Conservation (phyloP, 2,329 filamentous ascomycete species). For the Ceratocystis huliohia region DNA sequence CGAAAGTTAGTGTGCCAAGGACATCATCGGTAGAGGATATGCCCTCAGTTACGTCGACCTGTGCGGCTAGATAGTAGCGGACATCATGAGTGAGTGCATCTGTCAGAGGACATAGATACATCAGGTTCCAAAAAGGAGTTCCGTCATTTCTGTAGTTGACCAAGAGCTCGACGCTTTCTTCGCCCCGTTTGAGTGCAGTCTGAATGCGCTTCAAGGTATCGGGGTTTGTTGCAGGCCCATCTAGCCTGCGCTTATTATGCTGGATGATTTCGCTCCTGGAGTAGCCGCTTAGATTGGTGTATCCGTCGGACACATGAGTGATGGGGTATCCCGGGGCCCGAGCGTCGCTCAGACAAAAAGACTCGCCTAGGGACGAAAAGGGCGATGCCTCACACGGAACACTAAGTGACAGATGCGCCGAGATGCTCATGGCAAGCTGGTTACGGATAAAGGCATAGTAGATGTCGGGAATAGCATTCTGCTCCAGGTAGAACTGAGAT, state of each 20-base stretch:
- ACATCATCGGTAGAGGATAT: conserved; percentile 40
- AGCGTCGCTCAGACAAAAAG: conserved; percentile 46
- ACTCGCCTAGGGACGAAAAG: conserved; percentile 44
- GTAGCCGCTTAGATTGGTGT: conserved; percentile 40
- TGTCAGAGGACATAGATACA: conserved; percentile 41
- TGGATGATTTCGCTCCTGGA: conserved; percentile 35
- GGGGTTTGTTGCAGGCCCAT: conserved; percentile 36
- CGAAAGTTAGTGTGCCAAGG: conserved; percentile 36
- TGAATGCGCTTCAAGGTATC: conserved; percentile 32
- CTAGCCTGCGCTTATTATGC: conserved; percentile 39
- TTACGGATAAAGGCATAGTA: conserved; percentile 42
- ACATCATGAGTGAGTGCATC: conserved; percentile 35
- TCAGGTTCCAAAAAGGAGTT: conserved; percentile 44
- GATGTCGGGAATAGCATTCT: conserved; percentile 33
- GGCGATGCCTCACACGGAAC: conserved; percentile 27
- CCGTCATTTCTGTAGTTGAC: conserved; percentile 41
- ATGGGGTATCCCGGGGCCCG: conserved; percentile 38
- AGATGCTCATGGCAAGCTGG: conserved; percentile 37
- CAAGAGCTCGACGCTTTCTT: conserved; percentile 38
- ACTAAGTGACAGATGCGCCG: conserved; percentile 33
- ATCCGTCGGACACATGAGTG: conserved; percentile 38
- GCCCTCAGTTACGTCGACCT: conserved; percentile 45
- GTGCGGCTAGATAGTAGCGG: conserved; percentile 42
- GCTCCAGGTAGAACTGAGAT: conserved; percentile 34
- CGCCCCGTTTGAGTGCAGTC: conserved; percentile 30